phyloP scores from a whole-genome alignment of 305 asterid genomes.

The Euphrasia arctica region DNA sequence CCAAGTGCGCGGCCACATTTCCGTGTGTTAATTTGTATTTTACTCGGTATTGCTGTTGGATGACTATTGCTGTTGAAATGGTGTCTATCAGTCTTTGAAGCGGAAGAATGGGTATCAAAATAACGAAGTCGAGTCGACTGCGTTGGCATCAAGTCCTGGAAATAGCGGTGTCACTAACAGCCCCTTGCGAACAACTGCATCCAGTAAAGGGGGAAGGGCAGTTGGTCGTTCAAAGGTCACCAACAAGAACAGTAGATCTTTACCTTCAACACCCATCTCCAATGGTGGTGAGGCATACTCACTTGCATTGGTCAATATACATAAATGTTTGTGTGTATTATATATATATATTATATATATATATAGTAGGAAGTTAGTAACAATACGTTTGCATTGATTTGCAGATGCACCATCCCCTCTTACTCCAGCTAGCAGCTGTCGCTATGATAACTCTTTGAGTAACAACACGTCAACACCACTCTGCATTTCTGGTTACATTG shows the following conservation, averaged over 20 bases:
- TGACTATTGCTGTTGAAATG: conserved; percentile 22
- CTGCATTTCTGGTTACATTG: conserved; percentile 22
- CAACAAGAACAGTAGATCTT: conserved; percentile 56
- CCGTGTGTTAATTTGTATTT: neutral
- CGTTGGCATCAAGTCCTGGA: conserved; percentile 55
- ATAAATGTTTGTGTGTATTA: too few species aligned
- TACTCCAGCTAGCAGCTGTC: conserved; percentile 93
- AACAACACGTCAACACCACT: conserved; percentile 30
- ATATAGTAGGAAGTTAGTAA: conserved; percentile 15
- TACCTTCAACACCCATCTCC: conserved; percentile 56
- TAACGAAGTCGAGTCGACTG: conserved; percentile 48
- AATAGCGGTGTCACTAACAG: conserved; percentile 38
- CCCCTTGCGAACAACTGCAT: conserved; percentile 72
- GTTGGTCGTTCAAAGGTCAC: conserved; percentile 55
- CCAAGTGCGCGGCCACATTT: neutral
- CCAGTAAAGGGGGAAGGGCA: conserved; percentile 66
- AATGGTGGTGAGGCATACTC: conserved; percentile 52
- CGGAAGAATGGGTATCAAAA: conserved; percentile 52
- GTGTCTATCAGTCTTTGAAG: conserved; percentile 56
- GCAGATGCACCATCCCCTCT: conserved; percentile 81
- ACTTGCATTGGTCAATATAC: neutral
- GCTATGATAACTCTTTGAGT: conserved; percentile 94
- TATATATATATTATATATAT: neutral
- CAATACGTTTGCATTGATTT: conserved; percentile 19
- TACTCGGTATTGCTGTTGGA: conserved; percentile 7